These are phyloP conservation scores for Annulohypoxylon bovei DNA, from an alignment of 495 filamentous ascomycete species.

Conservation along the genomic window DNA sequence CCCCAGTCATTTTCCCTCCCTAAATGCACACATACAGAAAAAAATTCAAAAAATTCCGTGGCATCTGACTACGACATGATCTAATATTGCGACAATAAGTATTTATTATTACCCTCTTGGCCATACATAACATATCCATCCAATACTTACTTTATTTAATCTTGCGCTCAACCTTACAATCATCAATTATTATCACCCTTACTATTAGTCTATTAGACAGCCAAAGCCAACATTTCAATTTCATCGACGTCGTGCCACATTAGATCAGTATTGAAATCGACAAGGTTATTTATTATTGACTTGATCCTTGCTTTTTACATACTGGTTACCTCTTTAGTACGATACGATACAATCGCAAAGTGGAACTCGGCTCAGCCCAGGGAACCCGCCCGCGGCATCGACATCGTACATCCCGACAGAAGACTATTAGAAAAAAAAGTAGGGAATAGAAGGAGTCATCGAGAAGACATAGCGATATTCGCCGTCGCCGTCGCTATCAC, in stretches of 20 bases:
- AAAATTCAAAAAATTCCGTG: neutral
- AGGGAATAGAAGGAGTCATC: neutral
- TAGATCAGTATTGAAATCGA: slow-evolving; percentile 28
- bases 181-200: slow-evolving; percentile 6
- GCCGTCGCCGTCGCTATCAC: neutral
- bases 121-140: neutral
- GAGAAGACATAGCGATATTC: neutral
- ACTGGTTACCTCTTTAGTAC: slow-evolving; percentile 28
- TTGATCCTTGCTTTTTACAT: slow-evolving; percentile 27
- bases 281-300: slow-evolving; percentile 35
- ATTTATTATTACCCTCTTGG: slow-evolving; percentile 10
- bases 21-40: neutral
- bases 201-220: neutral
- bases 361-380: slow-evolving; percentile 37
- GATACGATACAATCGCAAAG: slow-evolving; percentile 20
- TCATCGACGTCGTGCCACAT: slow-evolving; percentile 27
- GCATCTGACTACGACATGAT: neutral
- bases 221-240: slow-evolving; percentile 22
- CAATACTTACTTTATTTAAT: slow-evolving; percentile 2
- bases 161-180: slow-evolving; percentile 24
- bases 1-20: neutral
- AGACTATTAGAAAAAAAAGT: neutral
- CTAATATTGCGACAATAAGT: slow-evolving; percentile 3
- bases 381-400: slow-evolving; percentile 20
- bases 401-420: slow-evolving; percentile 21